A percentile compares a stretch with the other conserved stretches of the same genome.
These are phyloP conservation scores for Calonectria honghensis DNA, from an alignment of 2,329 filamentous ascomycete species.

Conservation along the genomic window DNA sequence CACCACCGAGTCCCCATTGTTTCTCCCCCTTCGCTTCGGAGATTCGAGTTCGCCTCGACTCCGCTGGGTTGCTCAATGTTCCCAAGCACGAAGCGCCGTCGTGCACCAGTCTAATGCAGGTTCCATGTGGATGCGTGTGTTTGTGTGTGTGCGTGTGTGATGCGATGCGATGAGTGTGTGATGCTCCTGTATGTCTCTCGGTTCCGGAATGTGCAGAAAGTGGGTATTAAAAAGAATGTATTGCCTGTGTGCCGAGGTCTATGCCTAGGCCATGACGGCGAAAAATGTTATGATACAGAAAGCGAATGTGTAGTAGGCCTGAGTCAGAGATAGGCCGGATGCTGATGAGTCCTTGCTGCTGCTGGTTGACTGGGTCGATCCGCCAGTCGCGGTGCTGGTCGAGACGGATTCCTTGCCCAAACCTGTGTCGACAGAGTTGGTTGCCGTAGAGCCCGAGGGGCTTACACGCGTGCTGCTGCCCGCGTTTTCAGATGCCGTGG, in stretches of 20 bases:
- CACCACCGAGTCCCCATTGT: slow-evolving; percentile 39
- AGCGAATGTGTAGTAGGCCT: slow-evolving; percentile 52
- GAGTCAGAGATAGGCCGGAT: slow-evolving; percentile 43
- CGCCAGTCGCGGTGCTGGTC: slow-evolving; percentile 49
- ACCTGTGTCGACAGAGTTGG: slow-evolving; percentile 42
- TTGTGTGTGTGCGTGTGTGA: not conserved
- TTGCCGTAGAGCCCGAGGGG: slow-evolving; percentile 41
- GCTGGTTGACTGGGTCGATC: slow-evolving; percentile 42
- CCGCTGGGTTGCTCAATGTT: slow-evolving; percentile 27
- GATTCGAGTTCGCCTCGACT: slow-evolving; percentile 39
- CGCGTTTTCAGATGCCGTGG: slow-evolving; percentile 30
- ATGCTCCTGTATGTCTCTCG: slow-evolving; percentile 39
- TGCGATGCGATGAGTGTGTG: slow-evolving; percentile 27
- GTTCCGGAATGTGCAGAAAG: slow-evolving; percentile 35
- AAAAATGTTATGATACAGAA: slow-evolving; percentile 55
- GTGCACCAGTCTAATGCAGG: slow-evolving; percentile 40
- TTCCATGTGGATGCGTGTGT: slow-evolving; percentile 30
- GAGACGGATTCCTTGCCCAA: slow-evolving; percentile 53
- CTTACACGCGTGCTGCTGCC: slow-evolving; percentile 46
- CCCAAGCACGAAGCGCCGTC: slow-evolving; percentile 40
- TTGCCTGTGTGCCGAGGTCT: slow-evolving; percentile 31
- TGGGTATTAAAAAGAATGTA: slow-evolving; percentile 57
- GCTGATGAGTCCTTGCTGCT: slow-evolving; percentile 53
- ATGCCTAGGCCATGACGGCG: slow-evolving; percentile 49
- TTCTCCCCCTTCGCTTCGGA: slow-evolving; percentile 35